Conservation (phyloP, 371 early-diverging fungal genomes). For the Phascolomyces articulosus region DNA sequence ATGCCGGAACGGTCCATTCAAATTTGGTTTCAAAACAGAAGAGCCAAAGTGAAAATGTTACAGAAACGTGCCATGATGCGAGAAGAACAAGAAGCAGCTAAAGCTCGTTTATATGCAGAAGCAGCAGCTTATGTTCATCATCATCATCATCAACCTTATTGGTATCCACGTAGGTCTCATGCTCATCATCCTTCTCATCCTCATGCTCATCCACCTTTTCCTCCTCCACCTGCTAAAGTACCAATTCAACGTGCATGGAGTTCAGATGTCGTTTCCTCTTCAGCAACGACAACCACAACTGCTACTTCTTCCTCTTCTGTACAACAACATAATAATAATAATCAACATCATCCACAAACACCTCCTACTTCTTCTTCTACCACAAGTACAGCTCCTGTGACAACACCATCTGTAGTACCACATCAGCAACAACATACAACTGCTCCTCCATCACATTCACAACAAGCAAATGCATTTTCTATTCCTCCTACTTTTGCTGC, state of each 20-base stretch:
- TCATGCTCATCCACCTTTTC: background rate
- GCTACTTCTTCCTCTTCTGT: background rate
- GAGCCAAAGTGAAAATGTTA: conserved; percentile 90
- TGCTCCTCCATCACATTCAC: too few species aligned
- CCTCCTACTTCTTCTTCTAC: background rate
- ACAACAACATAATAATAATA: background rate
- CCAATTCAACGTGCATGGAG: conserved; percentile 50
- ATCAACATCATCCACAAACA: background rate
- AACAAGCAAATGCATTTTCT: too few species aligned
- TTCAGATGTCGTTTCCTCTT: conserved; percentile 33
- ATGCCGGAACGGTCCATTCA: conserved; percentile 96
- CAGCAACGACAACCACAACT: conserved; percentile 19
- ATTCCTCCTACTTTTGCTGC: conserved; percentile 1
- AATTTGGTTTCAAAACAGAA: conserved; percentile 99
- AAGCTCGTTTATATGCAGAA: conserved; percentile 37
- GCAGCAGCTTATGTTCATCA: conserved; percentile 26
- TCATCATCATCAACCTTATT: conserved; percentile 14
- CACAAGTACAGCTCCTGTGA: background rate
- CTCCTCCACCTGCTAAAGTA: conserved; percentile 10
- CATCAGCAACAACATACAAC: background rate
- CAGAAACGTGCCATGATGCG: conserved; percentile 56
- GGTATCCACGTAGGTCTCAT: conserved; percentile 14
- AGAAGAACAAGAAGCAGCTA: conserved; percentile 56
- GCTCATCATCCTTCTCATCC: background rate
- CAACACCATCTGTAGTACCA: background rate